Conservation (phyloP, 2,329 filamentous ascomycete species). For the Tolypocladium ovalisporum region DNA sequence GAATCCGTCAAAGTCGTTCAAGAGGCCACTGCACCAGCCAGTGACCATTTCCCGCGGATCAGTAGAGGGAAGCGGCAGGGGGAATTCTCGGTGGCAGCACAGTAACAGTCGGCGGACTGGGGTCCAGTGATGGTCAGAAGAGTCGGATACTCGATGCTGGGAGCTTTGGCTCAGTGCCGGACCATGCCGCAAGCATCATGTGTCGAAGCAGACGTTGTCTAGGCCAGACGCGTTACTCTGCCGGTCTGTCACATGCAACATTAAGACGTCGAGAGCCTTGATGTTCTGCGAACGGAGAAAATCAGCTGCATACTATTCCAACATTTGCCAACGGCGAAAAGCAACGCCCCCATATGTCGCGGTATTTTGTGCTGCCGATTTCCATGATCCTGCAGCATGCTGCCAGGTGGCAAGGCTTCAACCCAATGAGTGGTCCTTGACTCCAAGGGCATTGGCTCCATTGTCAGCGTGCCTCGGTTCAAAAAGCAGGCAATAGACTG, state of each 20-base stretch:
- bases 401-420: slow-evolving; percentile 34
- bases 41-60: slow-evolving; percentile 30
- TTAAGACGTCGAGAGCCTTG: neutral
- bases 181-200: neutral
- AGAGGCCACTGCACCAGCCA: slow-evolving; percentile 46
- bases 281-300: neutral
- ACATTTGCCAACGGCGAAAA: neutral
- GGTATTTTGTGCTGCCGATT: slow-evolving; percentile 6
- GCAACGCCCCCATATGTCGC: neutral
- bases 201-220: neutral
- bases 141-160: neutral
- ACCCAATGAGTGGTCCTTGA: slow-evolving; percentile 8
- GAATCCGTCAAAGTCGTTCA: slow-evolving; percentile 37
- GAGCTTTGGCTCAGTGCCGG: neutral
- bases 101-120: slow-evolving; percentile 10
- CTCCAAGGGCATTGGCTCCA: neutral
- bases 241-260: neutral
- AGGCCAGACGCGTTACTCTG: neutral
- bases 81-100: slow-evolving; percentile 13
- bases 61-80: slow-evolving; percentile 7
- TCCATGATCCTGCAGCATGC: slow-evolving; percentile 29
- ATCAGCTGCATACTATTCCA: neutral
- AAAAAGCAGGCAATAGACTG: neutral
- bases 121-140: neutral
- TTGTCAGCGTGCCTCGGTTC: slow-evolving; percentile 5